Evolutionary conservation across 2,329 filamentous ascomycete genomes (phyloP).

Genomic region (Dactylonectria macrodidyma): DNA sequence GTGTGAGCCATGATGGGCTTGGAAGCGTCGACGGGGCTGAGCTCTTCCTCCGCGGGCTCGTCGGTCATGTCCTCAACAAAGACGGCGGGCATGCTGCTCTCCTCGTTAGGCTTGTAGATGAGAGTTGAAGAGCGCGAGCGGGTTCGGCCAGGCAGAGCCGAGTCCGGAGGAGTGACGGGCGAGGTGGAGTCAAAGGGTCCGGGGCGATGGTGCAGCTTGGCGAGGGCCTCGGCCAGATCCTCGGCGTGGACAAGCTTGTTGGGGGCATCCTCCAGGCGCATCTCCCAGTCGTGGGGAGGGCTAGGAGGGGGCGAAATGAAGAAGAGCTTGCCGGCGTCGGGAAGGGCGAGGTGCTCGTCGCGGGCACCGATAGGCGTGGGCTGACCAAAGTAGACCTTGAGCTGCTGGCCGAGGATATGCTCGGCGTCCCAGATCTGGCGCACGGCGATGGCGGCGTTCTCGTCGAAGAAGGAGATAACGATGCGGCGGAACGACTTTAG

Average conservation of each 20-base stretch:
- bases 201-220: constrained; percentile 69
- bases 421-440: constrained; percentile 83
- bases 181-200: constrained; percentile 57
- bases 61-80: constrained; percentile 78
- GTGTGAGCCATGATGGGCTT: constrained; percentile 73
- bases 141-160: constrained; percentile 47
- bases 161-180: constrained; percentile 51
- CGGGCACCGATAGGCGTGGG: constrained; percentile 69
- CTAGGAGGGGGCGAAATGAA: constrained; percentile 80
- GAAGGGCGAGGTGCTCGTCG: constrained; percentile 74
- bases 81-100: constrained; percentile 74
- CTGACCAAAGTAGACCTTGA: constrained; percentile 79
- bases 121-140: constrained; percentile 76
- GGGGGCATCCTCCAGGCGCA: constrained; percentile 77
- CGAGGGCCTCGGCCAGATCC: constrained; percentile 76
- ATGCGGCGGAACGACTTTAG: constrained; percentile 88
- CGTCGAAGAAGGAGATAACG: constrained; percentile 82
- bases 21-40: constrained; percentile 59
- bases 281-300: constrained; percentile 79
- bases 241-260: constrained; percentile 80
- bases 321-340: constrained; percentile 79
- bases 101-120: constrained; percentile 74
- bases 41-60: constrained; percentile 59
- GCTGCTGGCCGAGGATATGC: constrained; percentile 77
- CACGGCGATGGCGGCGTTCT: constrained; percentile 78